phyloP scores from a whole-genome alignment of 1,284 basidiomycete species.

The Irpex lacteus region DNA sequence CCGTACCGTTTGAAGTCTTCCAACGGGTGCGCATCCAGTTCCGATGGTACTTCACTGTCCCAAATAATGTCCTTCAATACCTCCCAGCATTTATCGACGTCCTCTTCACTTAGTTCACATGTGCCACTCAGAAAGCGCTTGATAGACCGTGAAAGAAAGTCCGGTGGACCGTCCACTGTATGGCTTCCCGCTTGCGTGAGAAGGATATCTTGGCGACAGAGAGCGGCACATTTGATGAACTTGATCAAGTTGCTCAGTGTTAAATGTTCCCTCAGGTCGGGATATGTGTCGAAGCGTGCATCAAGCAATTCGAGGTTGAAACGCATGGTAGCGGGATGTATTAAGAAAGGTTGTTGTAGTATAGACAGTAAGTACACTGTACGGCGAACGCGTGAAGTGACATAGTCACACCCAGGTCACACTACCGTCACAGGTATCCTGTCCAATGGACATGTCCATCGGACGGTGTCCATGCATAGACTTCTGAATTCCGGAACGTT shows the following conservation, averaged over 20 bases:
- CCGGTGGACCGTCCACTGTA: neutral
- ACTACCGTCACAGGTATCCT: neutral
- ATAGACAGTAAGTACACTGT: neutral
- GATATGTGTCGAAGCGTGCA: neutral
- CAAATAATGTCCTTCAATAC: conserved; percentile 5
- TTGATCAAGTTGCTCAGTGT: neutral
- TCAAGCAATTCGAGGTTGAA: neutral
- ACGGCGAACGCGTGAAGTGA: too few relatives aligned
- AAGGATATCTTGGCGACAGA: neutral
- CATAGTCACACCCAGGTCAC: too few relatives aligned
- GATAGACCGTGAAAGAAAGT: neutral
- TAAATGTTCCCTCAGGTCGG: neutral
- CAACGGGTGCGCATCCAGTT: neutral
- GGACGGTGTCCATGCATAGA: neutral
- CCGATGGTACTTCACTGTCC: neutral
- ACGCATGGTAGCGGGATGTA: neutral
- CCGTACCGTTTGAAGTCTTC: neutral
- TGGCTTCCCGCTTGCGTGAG: neutral
- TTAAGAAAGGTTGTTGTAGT: neutral
- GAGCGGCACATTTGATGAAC: neutral
- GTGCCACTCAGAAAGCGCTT: neutral
- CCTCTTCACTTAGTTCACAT: neutral
- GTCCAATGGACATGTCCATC: neutral
- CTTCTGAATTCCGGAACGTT: neutral
- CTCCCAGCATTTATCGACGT: neutral